Percentiles rank a stretch among this genome's conserved stretches.
Evolutionary conservation across 2,329 filamentous ascomycete genomes (phyloP).

Genomic region (Sphaerulina vaccinii): DNA sequence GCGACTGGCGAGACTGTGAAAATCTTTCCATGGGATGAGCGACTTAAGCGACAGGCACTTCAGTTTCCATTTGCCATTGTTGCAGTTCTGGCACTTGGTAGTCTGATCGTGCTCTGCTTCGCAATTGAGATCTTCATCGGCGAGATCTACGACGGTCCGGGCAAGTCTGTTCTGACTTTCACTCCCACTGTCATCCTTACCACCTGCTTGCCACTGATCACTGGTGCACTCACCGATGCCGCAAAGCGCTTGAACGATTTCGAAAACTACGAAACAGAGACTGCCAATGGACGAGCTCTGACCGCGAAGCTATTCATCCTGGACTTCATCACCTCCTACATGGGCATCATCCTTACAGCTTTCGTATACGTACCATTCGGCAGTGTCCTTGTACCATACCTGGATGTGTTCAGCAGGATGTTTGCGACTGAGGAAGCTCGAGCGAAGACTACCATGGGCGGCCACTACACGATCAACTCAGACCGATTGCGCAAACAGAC

Average conservation of each 20-base stretch:
- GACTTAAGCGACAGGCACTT: conserved; percentile 72
- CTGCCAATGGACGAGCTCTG: conserved; percentile 77
- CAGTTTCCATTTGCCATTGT: conserved; percentile 81
- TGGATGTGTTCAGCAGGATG: conserved; percentile 75
- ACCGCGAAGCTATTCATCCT: conserved; percentile 93
- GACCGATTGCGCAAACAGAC: conserved; percentile 83
- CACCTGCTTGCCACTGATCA: conserved; percentile 74
- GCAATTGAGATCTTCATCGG: conserved; percentile 94
- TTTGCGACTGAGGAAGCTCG: conserved; percentile 68
- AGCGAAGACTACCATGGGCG: conserved; percentile 50
- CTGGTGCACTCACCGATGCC: conserved; percentile 69
- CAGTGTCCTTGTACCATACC: conserved; percentile 75
- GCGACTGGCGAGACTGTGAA: conserved; percentile 77
- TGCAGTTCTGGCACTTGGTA: conserved; percentile 70
- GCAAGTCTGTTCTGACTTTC: conserved; percentile 83
- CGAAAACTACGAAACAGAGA: conserved; percentile 90
- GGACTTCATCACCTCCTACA: conserved; percentile 94
- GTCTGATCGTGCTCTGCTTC: conserved; percentile 82
- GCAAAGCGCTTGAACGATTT: conserved; percentile 75
- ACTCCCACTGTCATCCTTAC: conserved; percentile 87
- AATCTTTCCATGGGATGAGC: conserved; percentile 72
- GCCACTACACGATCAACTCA: conserved; percentile 74
- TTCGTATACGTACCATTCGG: conserved; percentile 96
- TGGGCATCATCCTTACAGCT: conserved; percentile 85
- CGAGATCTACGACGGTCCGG: conserved; percentile 85